phyloP scores from a whole-genome alignment of 148 eudicot genomes.

The Vaccinium darrowii region DNA sequence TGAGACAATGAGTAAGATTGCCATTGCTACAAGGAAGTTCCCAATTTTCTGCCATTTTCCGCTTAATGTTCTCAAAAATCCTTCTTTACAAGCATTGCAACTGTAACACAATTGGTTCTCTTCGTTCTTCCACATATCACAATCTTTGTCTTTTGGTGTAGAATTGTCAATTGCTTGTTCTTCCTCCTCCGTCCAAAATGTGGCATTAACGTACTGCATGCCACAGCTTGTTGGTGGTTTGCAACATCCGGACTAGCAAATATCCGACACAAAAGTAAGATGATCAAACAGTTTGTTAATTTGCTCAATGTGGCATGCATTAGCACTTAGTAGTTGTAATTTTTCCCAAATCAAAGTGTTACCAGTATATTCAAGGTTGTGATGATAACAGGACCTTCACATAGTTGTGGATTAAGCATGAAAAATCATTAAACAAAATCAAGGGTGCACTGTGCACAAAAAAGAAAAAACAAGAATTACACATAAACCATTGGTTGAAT shows the following conservation, averaged over 20 bases:
- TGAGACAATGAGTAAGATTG: constrained; percentile 23
- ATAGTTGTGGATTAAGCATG: not conserved
- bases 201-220: constrained; percentile 41
- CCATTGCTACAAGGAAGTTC: constrained; percentile 27
- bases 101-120: constrained; percentile 28
- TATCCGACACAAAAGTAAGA: not conserved
- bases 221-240: constrained; percentile 34
- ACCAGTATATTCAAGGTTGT: not conserved
- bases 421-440: not conserved
- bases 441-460: not conserved
- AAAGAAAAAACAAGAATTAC: not conserved
- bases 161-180: not conserved
- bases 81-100: constrained; percentile 35
- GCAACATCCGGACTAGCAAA: constrained; percentile 41
- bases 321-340: not conserved
- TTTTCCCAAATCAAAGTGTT: not conserved
- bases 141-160: constrained; percentile 19
- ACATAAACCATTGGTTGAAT: not conserved
- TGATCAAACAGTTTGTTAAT: not conserved
- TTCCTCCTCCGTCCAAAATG: constrained; percentile 26
- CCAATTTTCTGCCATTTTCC: constrained; percentile 39
- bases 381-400: not conserved
- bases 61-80: constrained; percentile 17
- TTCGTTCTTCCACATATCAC: constrained; percentile 37
- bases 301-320: not conserved